Conservation (phyloP, 169 alveolate species). For the Fabrea salina region DNA sequence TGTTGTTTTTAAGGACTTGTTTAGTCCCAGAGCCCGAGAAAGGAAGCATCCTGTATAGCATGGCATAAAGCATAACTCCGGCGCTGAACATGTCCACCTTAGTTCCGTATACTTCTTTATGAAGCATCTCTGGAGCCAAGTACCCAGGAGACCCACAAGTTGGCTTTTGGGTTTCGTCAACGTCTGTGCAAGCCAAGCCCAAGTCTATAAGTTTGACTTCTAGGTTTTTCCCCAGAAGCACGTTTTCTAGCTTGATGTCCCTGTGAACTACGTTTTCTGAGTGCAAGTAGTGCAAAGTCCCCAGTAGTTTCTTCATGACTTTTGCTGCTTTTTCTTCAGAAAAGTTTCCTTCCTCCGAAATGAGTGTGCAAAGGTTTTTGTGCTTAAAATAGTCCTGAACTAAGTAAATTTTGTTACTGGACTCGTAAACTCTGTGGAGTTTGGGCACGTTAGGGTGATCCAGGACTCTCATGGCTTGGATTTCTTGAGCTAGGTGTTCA, state of each 20-base stretch:
- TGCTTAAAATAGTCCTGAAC: not conserved
- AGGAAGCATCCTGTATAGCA: constrained; percentile 86
- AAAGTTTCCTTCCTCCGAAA: not conserved
- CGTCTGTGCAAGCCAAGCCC: not conserved
- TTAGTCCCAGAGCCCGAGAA: constrained; percentile 75
- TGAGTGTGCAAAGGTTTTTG: not conserved
- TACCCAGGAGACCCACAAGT: constrained; percentile 83
- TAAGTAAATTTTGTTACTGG: not conserved
- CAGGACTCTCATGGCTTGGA: not conserved
- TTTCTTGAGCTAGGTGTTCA: not conserved
- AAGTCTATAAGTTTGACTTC: not conserved
- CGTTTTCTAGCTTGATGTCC: not conserved
- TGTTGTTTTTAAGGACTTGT: constrained; percentile 60
- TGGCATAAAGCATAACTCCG: constrained; percentile 77
- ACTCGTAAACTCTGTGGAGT: constrained; percentile 8
- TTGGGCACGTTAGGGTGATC: not conserved
- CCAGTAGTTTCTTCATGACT: not conserved
- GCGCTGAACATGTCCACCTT: constrained; percentile 82
- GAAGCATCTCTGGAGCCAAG: constrained; percentile 88
- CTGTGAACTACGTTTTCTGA: not conserved
- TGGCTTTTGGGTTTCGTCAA: not conserved
- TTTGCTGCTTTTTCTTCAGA: not conserved
- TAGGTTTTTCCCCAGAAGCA: not conserved
- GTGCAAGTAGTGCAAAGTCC: constrained; percentile 7
- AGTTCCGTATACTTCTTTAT: constrained; percentile 75